Base-by-base conservation (phyloP, 1,284 basidiomycete genomes). In the Apiotrichum akiyoshidainum region DNA sequence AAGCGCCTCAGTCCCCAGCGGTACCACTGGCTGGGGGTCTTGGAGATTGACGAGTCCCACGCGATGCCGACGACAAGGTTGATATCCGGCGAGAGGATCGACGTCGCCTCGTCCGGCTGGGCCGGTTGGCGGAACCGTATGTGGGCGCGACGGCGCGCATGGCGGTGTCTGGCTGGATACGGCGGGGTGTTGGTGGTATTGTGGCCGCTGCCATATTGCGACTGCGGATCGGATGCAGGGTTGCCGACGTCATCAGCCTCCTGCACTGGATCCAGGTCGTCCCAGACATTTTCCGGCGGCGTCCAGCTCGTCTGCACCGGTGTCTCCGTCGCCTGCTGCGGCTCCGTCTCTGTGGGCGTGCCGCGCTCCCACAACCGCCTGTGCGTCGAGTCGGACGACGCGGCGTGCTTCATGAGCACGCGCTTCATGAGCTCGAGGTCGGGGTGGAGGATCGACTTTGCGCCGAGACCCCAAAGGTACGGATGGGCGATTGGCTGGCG, bases 401-500 rank as follows among this genome's bases (percentile, higher is more conserved):
- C 26, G 17, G 54, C 58, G 14, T 63, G 61, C 31, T 49, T 39
- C 42, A 48, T 26, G 2, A 64, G 46, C 14, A 62, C 46, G 34
- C 21, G 41, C 22, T 52, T 48, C 19, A 68, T 60, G 34, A 45
- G n/a, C 46, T 65, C 59, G 26, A 69, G 58, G 46, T 68, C 64
- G 5, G 65, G 65, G 34, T 64, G 54, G 21, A 66, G 40, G 33
- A 64, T 50, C 2, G 60, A 62, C 37, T 60, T 58, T 13, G 67
- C 68, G 21, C 59, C 50, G 2, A 66, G 19, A 2, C 70, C 70
- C 70, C 70, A 72, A 21, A 72, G 39, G 48, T 65, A 72, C 6
- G 70, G 70, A 44, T 72, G 70, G 11, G 69, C 64, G 8, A 72
- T 65, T 33, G 70, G 70, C 66, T 69, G 49, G 11, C 19, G 52